Percentiles rank a stretch among this genome's conserved stretches.
Conservation (phyloP, 2,329 filamentous ascomycete genomes). For the Podosphaera aphanis region DNA sequence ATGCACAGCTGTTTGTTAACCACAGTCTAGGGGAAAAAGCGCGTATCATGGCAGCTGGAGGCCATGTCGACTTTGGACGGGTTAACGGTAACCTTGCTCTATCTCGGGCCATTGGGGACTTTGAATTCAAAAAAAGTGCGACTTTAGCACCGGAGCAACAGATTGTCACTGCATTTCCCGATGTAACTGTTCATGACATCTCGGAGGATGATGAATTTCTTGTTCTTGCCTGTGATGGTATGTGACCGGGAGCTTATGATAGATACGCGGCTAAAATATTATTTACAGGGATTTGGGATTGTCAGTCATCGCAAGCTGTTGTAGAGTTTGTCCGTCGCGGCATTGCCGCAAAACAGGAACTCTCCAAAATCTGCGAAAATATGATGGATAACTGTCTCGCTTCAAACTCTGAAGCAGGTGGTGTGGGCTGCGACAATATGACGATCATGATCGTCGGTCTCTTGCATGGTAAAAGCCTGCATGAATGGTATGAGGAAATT, state of each 20-base stretch:
- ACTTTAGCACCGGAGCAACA: slow-evolving; percentile 94
- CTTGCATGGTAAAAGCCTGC: slow-evolving; percentile 75
- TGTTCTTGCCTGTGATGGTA: slow-evolving; percentile 80
- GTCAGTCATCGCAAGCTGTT: slow-evolving; percentile 92
- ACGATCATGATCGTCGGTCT: slow-evolving; percentile 85
- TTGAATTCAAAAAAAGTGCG: slow-evolving; percentile 98
- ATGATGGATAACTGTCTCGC: slow-evolving; percentile 99
- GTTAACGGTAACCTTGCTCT: slow-evolving; percentile 95
- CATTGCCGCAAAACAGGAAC: slow-evolving; percentile 85
- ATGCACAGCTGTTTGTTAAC: slow-evolving; percentile 6
- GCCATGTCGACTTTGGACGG: slow-evolving; percentile 93
- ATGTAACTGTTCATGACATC: slow-evolving; percentile 78
- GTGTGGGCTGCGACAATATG: slow-evolving; percentile 99
- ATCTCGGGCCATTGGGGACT: slow-evolving; percentile 92
- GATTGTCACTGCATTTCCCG: slow-evolving; percentile 90
- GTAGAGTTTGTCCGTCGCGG: slow-evolving; percentile 91
- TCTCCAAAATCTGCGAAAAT: slow-evolving; percentile 93
- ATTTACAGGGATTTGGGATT: slow-evolving; percentile 83
- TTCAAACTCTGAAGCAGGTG: slow-evolving; percentile 91
- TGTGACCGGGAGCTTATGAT: slow-evolving; percentile 17
- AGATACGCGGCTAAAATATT: background rate
- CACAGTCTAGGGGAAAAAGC: slow-evolving; percentile 62
- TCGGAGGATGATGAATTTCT: slow-evolving; percentile 88
- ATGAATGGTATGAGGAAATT: slow-evolving; percentile 96
- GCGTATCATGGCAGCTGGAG: slow-evolving; percentile 81